Evolutionary conservation across 352 stramenopile genomes (phyloP).

Genomic region (Pythium coloratum): DNA sequence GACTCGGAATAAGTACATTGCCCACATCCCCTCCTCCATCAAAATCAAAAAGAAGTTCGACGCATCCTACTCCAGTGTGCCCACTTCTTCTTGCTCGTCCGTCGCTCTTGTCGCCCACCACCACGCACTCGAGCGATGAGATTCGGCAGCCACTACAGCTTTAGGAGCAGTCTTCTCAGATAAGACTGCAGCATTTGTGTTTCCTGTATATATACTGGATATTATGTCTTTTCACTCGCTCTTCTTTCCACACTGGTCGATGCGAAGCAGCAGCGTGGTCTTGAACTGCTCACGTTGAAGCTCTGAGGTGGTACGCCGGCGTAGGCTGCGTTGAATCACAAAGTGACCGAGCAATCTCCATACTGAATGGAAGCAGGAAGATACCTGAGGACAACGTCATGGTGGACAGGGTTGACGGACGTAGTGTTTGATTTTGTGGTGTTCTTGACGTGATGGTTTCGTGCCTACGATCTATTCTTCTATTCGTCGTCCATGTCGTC

Average conservation of each 20-base stretch:
- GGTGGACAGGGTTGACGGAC: slow-evolving; percentile 19
- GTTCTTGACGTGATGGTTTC: slow-evolving; percentile 10
- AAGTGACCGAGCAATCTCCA: not conserved
- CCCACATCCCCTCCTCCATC: not conserved
- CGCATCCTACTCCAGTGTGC: slow-evolving; percentile 10
- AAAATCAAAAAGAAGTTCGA: slow-evolving; percentile 14
- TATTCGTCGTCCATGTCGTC: slow-evolving; percentile 56
- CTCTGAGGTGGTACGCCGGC: not conserved
- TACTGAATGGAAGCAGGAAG: not conserved
- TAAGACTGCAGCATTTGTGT: slow-evolving; percentile 9
- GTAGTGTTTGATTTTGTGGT: slow-evolving; percentile 23
- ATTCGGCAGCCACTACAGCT: slow-evolving; percentile 2
- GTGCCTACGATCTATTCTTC: slow-evolving; percentile 34
- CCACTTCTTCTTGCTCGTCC: not conserved
- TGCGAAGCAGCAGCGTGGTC: not conserved
- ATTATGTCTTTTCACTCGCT: slow-evolving; percentile 2
- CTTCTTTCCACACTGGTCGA: not conserved
- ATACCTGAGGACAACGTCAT: not conserved
- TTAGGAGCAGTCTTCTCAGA: slow-evolving; percentile 2
- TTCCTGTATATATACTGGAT: slow-evolving; percentile 23
- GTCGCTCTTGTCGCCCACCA: not conserved
- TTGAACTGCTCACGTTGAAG: not conserved
- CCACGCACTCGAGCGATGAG: slow-evolving; percentile 1
- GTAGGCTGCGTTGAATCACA: no score
- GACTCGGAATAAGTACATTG: slow-evolving; percentile 64